Conservation (phyloP, 202 grass and related monocot genomes). For the Schoenoplectus triqueter region DNA sequence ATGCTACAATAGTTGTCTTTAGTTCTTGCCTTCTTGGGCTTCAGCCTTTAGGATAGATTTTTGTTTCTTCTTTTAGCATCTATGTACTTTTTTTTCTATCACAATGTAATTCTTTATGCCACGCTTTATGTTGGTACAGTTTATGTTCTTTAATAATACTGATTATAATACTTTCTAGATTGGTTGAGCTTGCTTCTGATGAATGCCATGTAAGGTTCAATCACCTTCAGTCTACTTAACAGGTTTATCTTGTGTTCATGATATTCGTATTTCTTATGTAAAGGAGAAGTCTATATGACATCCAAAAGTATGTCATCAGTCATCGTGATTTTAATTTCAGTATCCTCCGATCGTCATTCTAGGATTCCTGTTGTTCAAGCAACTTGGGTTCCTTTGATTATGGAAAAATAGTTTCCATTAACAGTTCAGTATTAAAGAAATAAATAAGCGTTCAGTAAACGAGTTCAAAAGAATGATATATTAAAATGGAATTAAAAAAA, state of each 20-base stretch:
- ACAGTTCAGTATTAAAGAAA: background rate
- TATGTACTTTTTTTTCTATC: background rate
- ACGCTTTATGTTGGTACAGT: background rate
- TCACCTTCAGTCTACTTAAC: constrained; percentile 5
- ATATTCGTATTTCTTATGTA: background rate
- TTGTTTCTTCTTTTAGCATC: background rate
- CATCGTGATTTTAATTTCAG: background rate
- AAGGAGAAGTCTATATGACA: background rate
- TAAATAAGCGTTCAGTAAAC: background rate
- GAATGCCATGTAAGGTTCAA: too few species aligned
- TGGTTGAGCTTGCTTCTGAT: too few species aligned
- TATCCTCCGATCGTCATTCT: background rate
- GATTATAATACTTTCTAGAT: too few species aligned
- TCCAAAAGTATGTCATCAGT: background rate
- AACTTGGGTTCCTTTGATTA: background rate
- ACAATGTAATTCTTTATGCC: background rate
- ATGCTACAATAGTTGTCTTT: background rate
- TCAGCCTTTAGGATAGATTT: background rate
- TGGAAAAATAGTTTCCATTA: background rate
- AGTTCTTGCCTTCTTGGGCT: background rate
- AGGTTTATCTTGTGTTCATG: background rate
- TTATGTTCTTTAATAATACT: too few species aligned
- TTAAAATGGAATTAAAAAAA: constrained; percentile 3
- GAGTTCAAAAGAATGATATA: background rate
- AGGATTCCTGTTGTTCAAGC: background rate